These are phyloP conservation scores for Leccinum insolens DNA, from an alignment of 1,284 basidiomycete species.

Conservation along the genomic window DNA sequence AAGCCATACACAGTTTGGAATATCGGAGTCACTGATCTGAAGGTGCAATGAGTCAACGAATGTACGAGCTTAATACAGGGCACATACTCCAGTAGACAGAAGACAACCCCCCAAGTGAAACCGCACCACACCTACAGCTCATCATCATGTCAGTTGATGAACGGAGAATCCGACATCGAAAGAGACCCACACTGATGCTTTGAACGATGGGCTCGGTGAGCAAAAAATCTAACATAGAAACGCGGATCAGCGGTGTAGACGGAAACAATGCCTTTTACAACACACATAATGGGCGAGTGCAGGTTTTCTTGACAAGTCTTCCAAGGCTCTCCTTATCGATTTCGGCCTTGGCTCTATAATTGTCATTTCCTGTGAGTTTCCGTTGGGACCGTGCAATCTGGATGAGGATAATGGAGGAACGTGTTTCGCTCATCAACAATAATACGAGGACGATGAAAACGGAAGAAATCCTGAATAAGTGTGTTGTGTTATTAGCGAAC, in stretches of 20 bases:
- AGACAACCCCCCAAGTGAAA: constrained; percentile 79
- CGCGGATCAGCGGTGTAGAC: constrained; percentile 1
- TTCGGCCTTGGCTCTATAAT: constrained; percentile 67
- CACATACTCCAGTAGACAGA: constrained; percentile 64
- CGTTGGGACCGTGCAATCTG: constrained; percentile 60
- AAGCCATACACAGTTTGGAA: constrained; percentile 69
- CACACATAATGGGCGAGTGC: constrained; percentile 70
- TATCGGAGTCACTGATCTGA: constrained; percentile 62
- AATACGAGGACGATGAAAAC: constrained; percentile 46
- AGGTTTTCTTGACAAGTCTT: constrained; percentile 64
- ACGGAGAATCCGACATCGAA: constrained; percentile 1
- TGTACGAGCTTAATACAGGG: not conserved
- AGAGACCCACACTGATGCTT: constrained; percentile 62
- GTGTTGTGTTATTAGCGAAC: not conserved
- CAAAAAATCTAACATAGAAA: constrained; percentile 50
- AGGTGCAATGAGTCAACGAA: not conserved
- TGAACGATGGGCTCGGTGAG: constrained; percentile 77
- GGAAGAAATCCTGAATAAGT: constrained; percentile 43
- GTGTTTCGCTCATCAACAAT: constrained; percentile 62
- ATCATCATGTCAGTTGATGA: not conserved
- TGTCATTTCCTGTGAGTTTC: constrained; percentile 60
- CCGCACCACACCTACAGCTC: constrained; percentile 69
- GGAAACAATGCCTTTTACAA: constrained; percentile 21
- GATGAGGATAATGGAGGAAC: constrained; percentile 63
- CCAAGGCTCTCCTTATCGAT: constrained; percentile 58